Percentiles rank a stretch among this genome's conserved stretches.
Conservation (phyloP, 2,329 filamentous ascomycete genomes). For the Thielaviopsis punctulata region DNA sequence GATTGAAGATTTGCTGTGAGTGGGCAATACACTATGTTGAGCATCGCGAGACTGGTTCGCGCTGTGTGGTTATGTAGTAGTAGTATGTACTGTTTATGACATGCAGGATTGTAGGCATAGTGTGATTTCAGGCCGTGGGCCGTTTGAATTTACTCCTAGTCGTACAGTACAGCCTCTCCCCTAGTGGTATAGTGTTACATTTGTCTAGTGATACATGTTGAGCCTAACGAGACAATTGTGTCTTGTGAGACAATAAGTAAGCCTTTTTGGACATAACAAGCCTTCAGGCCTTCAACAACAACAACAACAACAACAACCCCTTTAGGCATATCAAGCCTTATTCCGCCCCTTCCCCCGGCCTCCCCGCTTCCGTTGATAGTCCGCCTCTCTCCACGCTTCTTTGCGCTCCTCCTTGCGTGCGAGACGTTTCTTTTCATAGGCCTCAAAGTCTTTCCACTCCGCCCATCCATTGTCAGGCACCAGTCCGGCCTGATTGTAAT, state of each 20-base stretch:
- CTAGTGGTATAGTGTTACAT: too few relatives aligned
- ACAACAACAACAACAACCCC: too few relatives aligned
- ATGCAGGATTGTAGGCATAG: background rate
- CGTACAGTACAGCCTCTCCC: too few relatives aligned
- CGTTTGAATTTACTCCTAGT: too few relatives aligned
- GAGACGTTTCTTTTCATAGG: background rate
- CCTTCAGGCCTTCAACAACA: too few relatives aligned
- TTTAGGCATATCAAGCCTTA: too few relatives aligned
- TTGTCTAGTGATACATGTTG: too few relatives aligned
- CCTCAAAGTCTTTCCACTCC: constrained; percentile 8
- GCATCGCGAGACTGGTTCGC: constrained; percentile 46
- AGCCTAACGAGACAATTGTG: too few relatives aligned
- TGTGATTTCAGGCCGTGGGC: background rate
- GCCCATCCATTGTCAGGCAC: constrained; percentile 5
- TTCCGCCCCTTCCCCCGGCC: background rate
- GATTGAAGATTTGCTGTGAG: constrained; percentile 63
- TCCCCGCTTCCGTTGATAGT: background rate
- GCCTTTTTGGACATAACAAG: too few relatives aligned
- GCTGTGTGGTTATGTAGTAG: constrained; percentile 7
- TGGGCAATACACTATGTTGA: constrained; percentile 64
- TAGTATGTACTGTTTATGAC: background rate
- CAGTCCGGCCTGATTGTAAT: constrained; percentile 3
- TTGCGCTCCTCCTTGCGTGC: background rate
- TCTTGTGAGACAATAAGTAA: too few relatives aligned
- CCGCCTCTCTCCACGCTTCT: constrained; percentile 1